Base-by-base conservation (phyloP, 768 basidiomycete species). In the Rhizopogon vinicolor region DNA sequence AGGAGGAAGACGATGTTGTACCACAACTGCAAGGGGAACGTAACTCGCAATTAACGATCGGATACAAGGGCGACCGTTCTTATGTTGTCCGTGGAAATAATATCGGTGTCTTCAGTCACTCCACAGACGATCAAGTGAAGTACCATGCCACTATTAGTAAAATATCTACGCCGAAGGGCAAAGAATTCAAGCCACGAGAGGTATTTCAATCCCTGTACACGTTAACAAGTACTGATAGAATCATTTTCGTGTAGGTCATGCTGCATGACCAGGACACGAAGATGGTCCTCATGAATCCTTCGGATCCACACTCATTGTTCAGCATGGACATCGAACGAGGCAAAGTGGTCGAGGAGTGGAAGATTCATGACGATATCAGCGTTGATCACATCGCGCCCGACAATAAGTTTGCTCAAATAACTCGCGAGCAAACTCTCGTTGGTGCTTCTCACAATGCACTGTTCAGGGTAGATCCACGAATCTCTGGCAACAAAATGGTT, bases 311-410 rank as follows among this genome's bases (percentile, higher is more conserved):
- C 63, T 86, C 93, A 0, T 74, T 99, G 42, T 97, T 85, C 73
- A 85, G 78, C 60, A 85, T 98, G 81, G 97, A 99, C 73, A 82
- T 99, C 58, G 89, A 96, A 70, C 85, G 86, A 25, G 97, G 93
- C 42, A 96, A 97, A 72, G 86, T 99, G 29, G 93, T 98, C 19
- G 97, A 99, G 68, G 97, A 99, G 69, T 98, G 93, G 94, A 96
- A 93, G 68, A 86, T 99, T n/a, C 87, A 94, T 67, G 93, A 98
- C 37, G 78, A 88, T 65, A 77, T 98, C 60, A 76, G 79, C 14
- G 91, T 99, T 60, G 81, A 89, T 69, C 87, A 96, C 65, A 90
- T 98, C 67, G 84, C 95, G 2, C 95, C 97, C 5, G 86, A 93
- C 62, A 86, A 81, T 74, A 99, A 99, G 72, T 98, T 93, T 63